Base-by-base conservation (phyloP, 2,329 filamentous ascomycete genomes). In the Scedosporium aurantiacum region DNA sequence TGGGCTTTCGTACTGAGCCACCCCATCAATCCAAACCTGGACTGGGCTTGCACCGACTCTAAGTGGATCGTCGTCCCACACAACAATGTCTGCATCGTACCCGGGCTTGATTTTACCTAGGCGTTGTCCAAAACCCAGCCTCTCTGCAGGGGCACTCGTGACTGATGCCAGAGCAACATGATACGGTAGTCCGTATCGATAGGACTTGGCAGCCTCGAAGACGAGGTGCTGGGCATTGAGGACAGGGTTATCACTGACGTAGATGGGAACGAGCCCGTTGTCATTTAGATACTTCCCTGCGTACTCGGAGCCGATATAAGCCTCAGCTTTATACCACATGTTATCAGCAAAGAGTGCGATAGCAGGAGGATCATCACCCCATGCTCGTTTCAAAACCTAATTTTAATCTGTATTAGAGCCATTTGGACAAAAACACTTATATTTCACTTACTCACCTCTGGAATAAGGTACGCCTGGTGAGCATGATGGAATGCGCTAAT, bases 241-340 rank as follows among this genome's bases (percentile, higher is more conserved):
- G 0, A 88, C 84, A 0, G 86, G 86, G 68, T 89, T 89, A 68
- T 88, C 85, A 63, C 81, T 85, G 14, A 89, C 85, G 65, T 87
- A 88, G 23, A 87, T 81, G 1, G 84, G 79, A 0, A 84, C 87
- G 37, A 89, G 75, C 18, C 83, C 85, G 61, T 81, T 78, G 23
- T 88, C 85, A 65, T 84, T 84, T 0, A 89, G 76, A 3, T 83
- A 77, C 68, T 87, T 88, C 27, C 85, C 85, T 1, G 86, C 85
- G 63, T 81, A 81, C 68, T 88, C 83, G 10, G 84, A 87, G 0
- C 80, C 85, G 2, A 82, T 75, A 66, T 86, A 87, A 0, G 85
- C 75, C 71, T 89, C 87, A 1, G 81, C 77, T 71, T 89, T 88
- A 77, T 88, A 89, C 70, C 82, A 87, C 82, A 88, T 88, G 68